Percentiles rank a stretch among this genome's conserved stretches.
Evolutionary conservation across 768 basidiomycete species (phyloP).

Genomic region (Panaeolus cyanescens): DNA sequence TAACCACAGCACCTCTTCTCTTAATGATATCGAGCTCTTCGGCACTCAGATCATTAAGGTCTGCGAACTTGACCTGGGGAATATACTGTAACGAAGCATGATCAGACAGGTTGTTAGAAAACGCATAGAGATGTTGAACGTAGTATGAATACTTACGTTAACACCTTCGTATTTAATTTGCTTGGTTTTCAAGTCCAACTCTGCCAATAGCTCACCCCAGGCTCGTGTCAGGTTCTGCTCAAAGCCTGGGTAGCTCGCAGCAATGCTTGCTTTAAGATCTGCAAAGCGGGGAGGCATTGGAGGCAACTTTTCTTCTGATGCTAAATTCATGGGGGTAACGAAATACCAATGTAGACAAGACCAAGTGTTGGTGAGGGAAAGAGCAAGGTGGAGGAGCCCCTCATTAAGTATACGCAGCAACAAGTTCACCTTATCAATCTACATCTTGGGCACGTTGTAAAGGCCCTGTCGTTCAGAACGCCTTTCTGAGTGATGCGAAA

Average conservation of each 20-base stretch:
- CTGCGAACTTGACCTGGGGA: constrained; percentile 61
- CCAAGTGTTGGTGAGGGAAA: neutral
- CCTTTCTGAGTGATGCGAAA: neutral
- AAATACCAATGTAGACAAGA: neutral
- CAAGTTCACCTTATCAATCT: neutral
- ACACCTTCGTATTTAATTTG: constrained; percentile 49
- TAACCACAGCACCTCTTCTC: constrained; percentile 59
- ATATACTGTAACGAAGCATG: constrained; percentile 42
- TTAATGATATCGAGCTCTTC: constrained; percentile 53
- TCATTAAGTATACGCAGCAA: neutral
- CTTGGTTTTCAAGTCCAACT: constrained; percentile 47
- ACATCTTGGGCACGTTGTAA: neutral
- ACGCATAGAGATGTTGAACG: no score
- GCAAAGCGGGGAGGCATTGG: constrained; percentile 42
- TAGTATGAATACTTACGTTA: constrained; percentile 41
- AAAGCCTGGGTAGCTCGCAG: constrained; percentile 51
- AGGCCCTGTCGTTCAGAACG: neutral
- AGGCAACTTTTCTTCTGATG: neutral
- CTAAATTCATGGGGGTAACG: neutral
- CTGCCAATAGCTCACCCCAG: constrained; percentile 58
- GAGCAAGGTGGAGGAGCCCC: neutral
- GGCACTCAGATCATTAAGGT: constrained; percentile 46
- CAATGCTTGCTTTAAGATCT: constrained; percentile 61
- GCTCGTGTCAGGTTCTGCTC: constrained; percentile 48
- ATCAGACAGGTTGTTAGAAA: neutral